Evolutionary conservation across 441 rosid genomes (phyloP).

Genomic region (Lagerstroemia fauriei): DNA sequence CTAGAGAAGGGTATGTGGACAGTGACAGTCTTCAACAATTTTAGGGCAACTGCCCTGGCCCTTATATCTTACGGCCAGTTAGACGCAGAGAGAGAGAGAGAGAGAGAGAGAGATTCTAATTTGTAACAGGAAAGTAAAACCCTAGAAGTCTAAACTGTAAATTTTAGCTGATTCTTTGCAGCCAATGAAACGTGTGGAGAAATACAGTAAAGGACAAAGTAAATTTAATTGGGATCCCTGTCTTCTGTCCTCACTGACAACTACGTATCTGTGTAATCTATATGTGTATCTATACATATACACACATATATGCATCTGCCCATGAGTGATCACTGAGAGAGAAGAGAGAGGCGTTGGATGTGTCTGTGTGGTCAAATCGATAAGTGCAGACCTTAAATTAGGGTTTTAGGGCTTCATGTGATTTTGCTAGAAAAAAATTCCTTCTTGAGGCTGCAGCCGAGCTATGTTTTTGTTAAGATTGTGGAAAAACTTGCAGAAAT

Average conservation of each 20-base stretch:
- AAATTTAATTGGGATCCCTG: slow-evolving; percentile 38
- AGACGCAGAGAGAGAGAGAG: not conserved
- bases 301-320: not conserved
- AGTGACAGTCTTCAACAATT: slow-evolving; percentile 15
- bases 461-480: too few relatives aligned
- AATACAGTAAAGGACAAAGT: slow-evolving; percentile 27
- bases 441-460: not conserved
- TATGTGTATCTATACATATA: not conserved
- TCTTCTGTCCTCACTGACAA: slow-evolving; percentile 47
- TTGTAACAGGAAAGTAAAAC: not conserved
- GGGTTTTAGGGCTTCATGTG: slow-evolving; percentile 13
- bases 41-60: slow-evolving; percentile 6
- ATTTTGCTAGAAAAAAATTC: not conserved
- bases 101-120: not conserved
- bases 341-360: slow-evolving; percentile 10
- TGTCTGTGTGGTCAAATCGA: slow-evolving; percentile 49
- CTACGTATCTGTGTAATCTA: slow-evolving; percentile 24
- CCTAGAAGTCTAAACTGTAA: not conserved
- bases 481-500: not conserved
- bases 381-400: not conserved
- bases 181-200: slow-evolving; percentile 18
- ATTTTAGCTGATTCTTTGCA: slow-evolving; percentile 6
- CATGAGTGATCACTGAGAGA: not conserved
- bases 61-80: not conserved
- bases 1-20: not conserved